These are phyloP conservation scores for Spencermartinsiella europaea DNA, from an alignment of 805 yeast species.

Conservation along the genomic window DNA sequence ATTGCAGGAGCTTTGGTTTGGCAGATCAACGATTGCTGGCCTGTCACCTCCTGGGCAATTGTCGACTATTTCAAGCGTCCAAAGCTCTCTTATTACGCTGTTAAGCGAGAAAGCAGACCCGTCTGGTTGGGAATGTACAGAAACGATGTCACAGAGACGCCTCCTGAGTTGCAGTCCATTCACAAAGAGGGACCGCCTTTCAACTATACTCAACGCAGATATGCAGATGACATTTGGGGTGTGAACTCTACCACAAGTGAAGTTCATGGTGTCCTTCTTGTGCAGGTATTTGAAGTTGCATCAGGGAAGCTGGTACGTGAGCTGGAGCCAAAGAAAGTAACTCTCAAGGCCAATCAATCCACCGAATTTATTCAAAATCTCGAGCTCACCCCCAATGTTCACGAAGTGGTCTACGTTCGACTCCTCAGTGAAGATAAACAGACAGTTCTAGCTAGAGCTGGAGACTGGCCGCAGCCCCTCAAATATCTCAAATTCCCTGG, in stretches of 20 bases:
- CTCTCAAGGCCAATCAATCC: conserved; percentile 28
- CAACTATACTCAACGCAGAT: conserved; percentile 28
- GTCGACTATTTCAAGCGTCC: conserved; percentile 40
- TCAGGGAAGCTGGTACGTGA: conserved; percentile 31
- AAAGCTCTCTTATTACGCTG: conserved; percentile 44
- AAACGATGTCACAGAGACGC: conserved; percentile 15
- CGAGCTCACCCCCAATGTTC: conserved; percentile 11
- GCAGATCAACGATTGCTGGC: conserved; percentile 54
- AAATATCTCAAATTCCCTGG: conserved; percentile 36
- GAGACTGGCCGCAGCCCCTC: conserved; percentile 50
- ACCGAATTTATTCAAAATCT: conserved; percentile 28
- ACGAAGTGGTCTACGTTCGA: conserved; percentile 20
- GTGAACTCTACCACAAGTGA: conserved; percentile 30
- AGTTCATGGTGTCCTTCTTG: conserved; percentile 25
- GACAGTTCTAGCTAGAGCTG: conserved; percentile 30
- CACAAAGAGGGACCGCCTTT: conserved; percentile 23
- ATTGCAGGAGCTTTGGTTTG: conserved; percentile 47
- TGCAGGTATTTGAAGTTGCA: conserved; percentile 32
- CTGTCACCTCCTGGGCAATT: conserved; percentile 48
- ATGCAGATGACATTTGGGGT: conserved; percentile 39
- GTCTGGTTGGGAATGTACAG: conserved; percentile 36
- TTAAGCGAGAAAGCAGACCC: conserved; percentile 40
- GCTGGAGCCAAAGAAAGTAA: conserved; percentile 3
- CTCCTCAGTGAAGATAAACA: conserved; percentile 15
- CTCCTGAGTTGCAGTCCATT: conserved; percentile 13